A percentile compares a stretch with the other conserved stretches of the same genome.
Conservation (phyloP, 192 early-diverging fungal species). For the Coemansia sp. region DNA sequence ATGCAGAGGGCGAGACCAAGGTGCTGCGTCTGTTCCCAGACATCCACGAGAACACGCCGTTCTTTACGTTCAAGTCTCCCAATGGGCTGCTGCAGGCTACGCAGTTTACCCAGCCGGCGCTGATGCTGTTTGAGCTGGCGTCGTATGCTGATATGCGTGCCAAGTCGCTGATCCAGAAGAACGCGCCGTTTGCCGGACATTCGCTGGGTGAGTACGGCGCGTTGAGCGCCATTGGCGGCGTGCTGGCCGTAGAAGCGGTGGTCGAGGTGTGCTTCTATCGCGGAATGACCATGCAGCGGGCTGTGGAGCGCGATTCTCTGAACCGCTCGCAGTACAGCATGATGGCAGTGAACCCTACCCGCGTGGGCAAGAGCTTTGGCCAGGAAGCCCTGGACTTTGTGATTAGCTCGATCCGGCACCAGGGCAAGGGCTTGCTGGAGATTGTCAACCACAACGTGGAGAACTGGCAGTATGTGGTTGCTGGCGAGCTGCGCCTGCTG, state of each 20-base stretch:
- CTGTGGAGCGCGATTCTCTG: constrained; percentile 70
- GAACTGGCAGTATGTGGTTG: constrained; percentile 89
- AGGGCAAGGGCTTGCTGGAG: constrained; percentile 75
- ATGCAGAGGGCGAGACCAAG: constrained; percentile 66
- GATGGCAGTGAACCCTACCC: constrained; percentile 86
- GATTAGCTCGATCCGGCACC: constrained; percentile 72
- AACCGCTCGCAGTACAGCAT: constrained; percentile 84
- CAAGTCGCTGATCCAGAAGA: constrained; percentile 70
- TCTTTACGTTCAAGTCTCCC: background rate
- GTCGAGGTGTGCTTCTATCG: constrained; percentile 93
- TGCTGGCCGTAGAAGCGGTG: constrained; percentile 75
- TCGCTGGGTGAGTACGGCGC: constrained; percentile 93
- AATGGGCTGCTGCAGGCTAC: constrained; percentile 75
- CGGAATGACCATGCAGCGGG: constrained; percentile 94
- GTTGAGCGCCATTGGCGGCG: constrained; percentile 82
- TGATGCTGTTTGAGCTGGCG: constrained; percentile 89
- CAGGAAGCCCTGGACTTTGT: constrained; percentile 73
- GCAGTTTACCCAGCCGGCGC: constrained; percentile 90
- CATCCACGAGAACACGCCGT: constrained; percentile 14
- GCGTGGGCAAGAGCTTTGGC: constrained; percentile 80
- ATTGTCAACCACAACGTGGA: constrained; percentile 97
- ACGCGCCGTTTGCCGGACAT: constrained; percentile 91
- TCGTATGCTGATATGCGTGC: constrained; percentile 93
- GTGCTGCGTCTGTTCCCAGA: constrained; percentile 65
- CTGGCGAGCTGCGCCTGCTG: constrained; percentile 76